Percentiles rank a stretch among this genome's conserved stretches.
Conservation (phyloP, 2,329 filamentous ascomycete species). For the Fusarium nurragi region DNA sequence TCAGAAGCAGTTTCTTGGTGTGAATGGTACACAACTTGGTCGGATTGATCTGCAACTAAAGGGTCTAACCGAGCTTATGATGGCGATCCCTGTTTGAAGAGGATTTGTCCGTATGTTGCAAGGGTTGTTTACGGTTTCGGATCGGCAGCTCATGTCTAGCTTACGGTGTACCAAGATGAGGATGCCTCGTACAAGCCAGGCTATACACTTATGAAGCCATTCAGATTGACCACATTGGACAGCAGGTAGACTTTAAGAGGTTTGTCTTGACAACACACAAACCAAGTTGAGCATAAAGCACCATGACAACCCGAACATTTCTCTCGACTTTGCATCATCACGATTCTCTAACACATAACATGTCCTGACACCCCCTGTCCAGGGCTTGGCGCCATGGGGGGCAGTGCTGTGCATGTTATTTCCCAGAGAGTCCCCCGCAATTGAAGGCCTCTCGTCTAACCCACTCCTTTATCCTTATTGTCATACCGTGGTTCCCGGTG, state of each 20-base stretch:
- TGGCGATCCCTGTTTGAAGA: conserved; percentile 5
- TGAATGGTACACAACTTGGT: neutral
- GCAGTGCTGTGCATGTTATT: conserved; percentile 29
- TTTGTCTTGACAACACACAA: no score
- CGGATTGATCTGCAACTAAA: neutral
- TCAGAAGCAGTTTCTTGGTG: neutral
- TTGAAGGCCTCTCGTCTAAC: conserved; percentile 11
- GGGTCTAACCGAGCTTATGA: neutral
- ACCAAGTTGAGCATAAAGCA: neutral
- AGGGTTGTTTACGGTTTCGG: conserved; percentile 31
- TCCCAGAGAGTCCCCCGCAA: conserved; percentile 24
- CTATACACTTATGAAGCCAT: neutral
- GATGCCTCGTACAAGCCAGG: neutral
- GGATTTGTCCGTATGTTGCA: conserved; percentile 17
- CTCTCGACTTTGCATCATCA: neutral
- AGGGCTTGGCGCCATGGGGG: conserved; percentile 30
- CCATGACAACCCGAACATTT: neutral
- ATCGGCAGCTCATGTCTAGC: conserved; percentile 15
- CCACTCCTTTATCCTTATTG: neutral
- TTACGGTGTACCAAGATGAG: neutral
- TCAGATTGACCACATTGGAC: neutral
- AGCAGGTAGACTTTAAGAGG: neutral
- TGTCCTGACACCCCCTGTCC: conserved; percentile 25
- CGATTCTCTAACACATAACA: neutral
- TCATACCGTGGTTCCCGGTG: neutral